phyloP scores from a whole-genome alignment of 2,329 filamentous ascomycete species.

The Tolypocladium tundrense region DNA sequence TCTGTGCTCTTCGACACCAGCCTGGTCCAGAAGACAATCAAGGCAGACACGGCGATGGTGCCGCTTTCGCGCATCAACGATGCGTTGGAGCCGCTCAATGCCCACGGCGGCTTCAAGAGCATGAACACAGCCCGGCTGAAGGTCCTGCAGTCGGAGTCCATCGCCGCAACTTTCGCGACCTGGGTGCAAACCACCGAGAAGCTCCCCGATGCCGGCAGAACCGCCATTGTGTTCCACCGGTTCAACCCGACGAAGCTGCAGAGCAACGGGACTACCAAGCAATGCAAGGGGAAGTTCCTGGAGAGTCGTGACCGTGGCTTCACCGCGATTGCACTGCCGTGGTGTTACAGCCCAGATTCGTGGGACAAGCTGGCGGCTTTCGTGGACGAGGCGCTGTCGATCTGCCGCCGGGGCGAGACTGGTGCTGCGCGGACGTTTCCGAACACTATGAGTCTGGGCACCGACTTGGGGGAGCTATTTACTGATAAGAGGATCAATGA shows the following conservation, averaged over 20 bases:
- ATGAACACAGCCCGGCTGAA: constrained; percentile 13
- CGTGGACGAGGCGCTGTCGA: constrained; percentile 5
- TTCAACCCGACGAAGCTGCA: constrained; percentile 7
- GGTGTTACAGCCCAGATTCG: constrained; percentile 8
- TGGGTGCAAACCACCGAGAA: constrained; percentile 14
- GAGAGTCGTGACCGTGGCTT: constrained; percentile 10
- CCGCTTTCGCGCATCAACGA: constrained; percentile 13
- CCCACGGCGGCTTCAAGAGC: constrained; percentile 19
- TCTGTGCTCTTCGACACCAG: constrained; percentile 8
- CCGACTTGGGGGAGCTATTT: constrained; percentile 10
- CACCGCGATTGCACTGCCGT: constrained; percentile 2
- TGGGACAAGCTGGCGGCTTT: constrained; percentile 1
- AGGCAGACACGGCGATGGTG: constrained; percentile 11
- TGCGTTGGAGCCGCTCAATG: constrained; percentile 10
- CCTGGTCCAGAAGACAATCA: constrained; percentile 9
- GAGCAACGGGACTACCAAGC: background rate
- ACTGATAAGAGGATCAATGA: constrained; percentile 6
- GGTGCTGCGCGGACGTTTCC: constrained; percentile 8
- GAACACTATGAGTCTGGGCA: constrained; percentile 12
- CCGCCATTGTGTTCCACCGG: constrained; percentile 6
- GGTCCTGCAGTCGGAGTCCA: constrained; percentile 3
- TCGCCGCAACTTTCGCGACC: constrained; percentile 11
- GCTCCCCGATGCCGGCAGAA: constrained; percentile 8
- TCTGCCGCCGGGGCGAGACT: constrained; percentile 5
- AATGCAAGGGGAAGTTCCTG: constrained; percentile 6